phyloP scores from a whole-genome alignment of 2,329 filamentous ascomycete species.

The Colletotrichum horii region DNA sequence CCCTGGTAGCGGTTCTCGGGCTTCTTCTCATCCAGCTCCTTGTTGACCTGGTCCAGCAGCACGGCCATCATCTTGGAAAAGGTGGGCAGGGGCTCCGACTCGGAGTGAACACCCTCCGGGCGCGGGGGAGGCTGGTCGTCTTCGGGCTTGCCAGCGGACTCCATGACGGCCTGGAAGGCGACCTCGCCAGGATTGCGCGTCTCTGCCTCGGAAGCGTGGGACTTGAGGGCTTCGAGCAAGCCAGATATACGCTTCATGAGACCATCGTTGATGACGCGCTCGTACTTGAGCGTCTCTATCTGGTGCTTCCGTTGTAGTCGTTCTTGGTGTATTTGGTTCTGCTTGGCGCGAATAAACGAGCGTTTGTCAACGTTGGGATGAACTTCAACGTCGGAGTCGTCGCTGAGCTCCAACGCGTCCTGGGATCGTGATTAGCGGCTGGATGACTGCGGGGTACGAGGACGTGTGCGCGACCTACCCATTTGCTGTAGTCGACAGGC shows the following conservation, averaged over 20 bases:
- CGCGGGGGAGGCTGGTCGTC: conserved; percentile 77
- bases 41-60: conserved; percentile 92
- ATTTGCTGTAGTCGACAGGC: conserved; percentile 71
- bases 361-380: conserved; percentile 99
- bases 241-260: conserved; percentile 82
- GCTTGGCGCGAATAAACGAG: conserved; percentile 98
- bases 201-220: conserved; percentile 72
- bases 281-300: conserved; percentile 92
- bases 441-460: neutral
- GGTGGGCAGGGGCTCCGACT: conserved; percentile 76
- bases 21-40: conserved; percentile 79
- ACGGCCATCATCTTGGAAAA: conserved; percentile 99
- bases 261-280: conserved; percentile 90
- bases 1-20: conserved; percentile 68
- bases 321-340: conserved; percentile 94
- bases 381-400: conserved; percentile 97
- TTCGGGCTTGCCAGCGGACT: conserved; percentile 73
- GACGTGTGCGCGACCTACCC: conserved; percentile 51
- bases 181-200: conserved; percentile 76
- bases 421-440: conserved; percentile 33
- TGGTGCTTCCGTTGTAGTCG: conserved; percentile 84
- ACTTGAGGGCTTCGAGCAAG: conserved; percentile 76
- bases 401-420: conserved; percentile 94
- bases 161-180: conserved; percentile 88
- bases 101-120: conserved; percentile 79